Conservation (phyloP, 1,139 yeast genomes). For the Scheffersomyces cryptocercus region DNA sequence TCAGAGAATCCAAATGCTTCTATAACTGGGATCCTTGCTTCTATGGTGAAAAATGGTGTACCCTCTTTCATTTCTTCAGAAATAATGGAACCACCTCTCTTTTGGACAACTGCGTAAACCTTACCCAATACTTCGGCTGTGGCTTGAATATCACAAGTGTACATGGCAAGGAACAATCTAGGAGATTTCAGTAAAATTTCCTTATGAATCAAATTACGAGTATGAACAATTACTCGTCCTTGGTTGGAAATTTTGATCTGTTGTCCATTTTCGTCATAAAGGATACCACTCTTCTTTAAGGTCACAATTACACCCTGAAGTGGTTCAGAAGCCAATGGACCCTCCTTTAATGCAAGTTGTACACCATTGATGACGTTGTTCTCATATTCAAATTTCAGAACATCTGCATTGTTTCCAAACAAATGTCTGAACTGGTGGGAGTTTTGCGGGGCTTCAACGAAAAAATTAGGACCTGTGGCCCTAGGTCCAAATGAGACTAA, state of each 20-base stretch:
- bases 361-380: constrained; percentile 79
- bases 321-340: constrained; percentile 88
- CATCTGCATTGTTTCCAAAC: constrained; percentile 17
- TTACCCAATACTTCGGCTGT: constrained; percentile 92
- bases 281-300: constrained; percentile 25
- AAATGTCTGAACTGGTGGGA: constrained; percentile 33
- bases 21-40: constrained; percentile 85
- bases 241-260: constrained; percentile 12
- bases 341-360: constrained; percentile 78
- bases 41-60: constrained; percentile 89
- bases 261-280: constrained; percentile 31
- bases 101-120: constrained; percentile 92
- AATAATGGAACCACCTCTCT: constrained; percentile 79
- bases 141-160: constrained; percentile 93
- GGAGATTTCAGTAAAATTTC: constrained; percentile 82
- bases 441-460: constrained; percentile 51
- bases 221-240: constrained; percentile 73
- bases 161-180: constrained; percentile 86
- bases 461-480: constrained; percentile 71
- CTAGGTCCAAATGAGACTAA: constrained; percentile 79
- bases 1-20: constrained; percentile 98
- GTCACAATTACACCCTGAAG: constrained; percentile 76
- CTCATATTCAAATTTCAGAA: constrained; percentile 49
- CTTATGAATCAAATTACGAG: constrained; percentile 72
- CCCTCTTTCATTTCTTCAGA: constrained; percentile 98